Conservation (phyloP, 345 rosid species). For the Bruguiera sexangula region DNA sequence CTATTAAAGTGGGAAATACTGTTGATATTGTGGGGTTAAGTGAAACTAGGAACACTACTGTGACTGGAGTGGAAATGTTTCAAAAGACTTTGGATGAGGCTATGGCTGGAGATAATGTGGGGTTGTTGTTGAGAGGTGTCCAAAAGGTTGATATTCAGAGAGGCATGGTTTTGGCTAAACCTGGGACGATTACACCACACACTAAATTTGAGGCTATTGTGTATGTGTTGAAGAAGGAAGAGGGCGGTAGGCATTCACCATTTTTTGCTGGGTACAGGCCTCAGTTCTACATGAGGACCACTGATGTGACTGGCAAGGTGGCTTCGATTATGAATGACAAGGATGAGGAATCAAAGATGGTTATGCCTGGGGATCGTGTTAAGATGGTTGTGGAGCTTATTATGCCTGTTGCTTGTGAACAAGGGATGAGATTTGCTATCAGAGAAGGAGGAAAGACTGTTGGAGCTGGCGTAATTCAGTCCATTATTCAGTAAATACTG, state of each 20-base stretch:
- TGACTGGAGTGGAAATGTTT: slow-evolving; percentile 88
- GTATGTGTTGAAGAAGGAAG: slow-evolving; percentile 96
- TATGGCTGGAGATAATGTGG: slow-evolving; percentile 89
- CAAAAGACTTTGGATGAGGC: slow-evolving; percentile 88
- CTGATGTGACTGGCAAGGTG: slow-evolving; percentile 89
- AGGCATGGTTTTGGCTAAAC: slow-evolving; percentile 96
- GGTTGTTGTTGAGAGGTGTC: slow-evolving; percentile 82
- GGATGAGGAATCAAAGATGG: slow-evolving; percentile 96
- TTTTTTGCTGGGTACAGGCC: slow-evolving; percentile 88
- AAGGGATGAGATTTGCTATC: slow-evolving; percentile 96
- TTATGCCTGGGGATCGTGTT: slow-evolving; percentile 95
- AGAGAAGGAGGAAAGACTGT: slow-evolving; percentile 96
- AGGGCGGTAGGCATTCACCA: slow-evolving; percentile 92
- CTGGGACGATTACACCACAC: slow-evolving; percentile 74
- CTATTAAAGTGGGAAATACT: slow-evolving; percentile 65
- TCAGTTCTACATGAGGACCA: slow-evolving; percentile 94
- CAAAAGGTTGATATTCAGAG: slow-evolving; percentile 84
- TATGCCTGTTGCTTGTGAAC: slow-evolving; percentile 89
- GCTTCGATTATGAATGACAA: slow-evolving; percentile 73
- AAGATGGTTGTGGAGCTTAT: slow-evolving; percentile 89
- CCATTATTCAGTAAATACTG: slow-evolving; percentile 45
- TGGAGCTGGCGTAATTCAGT: slow-evolving; percentile 91
- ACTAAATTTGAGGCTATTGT: slow-evolving; percentile 70
- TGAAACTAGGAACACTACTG: slow-evolving; percentile 68
- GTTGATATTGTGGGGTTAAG: slow-evolving; percentile 80